Evolutionary conservation across 371 early-diverging fungal genomes (phyloP), one percentile per base, ranked within the genome.

Genomic region (Actinomortierella wolfii): DNA sequence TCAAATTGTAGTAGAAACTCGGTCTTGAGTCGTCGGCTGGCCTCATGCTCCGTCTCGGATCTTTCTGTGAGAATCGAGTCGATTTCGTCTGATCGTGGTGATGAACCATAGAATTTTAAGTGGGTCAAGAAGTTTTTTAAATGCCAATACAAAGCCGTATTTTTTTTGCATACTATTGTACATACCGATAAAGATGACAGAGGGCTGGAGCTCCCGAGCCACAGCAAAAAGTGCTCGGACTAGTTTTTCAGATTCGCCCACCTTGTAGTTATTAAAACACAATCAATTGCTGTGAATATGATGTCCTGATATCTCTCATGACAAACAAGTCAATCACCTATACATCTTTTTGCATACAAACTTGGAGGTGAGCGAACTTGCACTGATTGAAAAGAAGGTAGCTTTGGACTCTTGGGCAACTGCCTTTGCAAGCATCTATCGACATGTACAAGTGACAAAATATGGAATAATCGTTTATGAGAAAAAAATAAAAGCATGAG

Each of bases 1-100:
- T 87, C 94, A 81, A 92, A 91, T 68, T 94, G 92, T 21, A 94
- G 71, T 40, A 94, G 64, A 68, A 94, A 92, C 67, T 94, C 92
- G 13, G 93, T 94, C 75, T 94, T 94, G 29, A 94, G 80, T 41
- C 92, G 67, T 26, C 94, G 70, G 20, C 86, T 85, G 6, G 90
- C 89, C 70, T 94, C 94, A 52, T 91, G 86, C 59, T 93, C 93
- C 21, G 77, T 80, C 49, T 92, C 93, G 25, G 80, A 81, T 21
- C 94, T 73, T 55, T 86, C 89, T 29, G 85, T 85, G 52, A 90
- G 67, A 51, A 90, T 88, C 14, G 86, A 81, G 54, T 90, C 90
- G 51, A 88, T 80, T 58, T 90, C 90, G 59, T 90, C 89, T 54
- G 88, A 61, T 15, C 4, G 34, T 6, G 34, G 11, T 4, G 11